Evolutionary conservation across 306 rosid genomes (phyloP).

Genomic region (Hippophae tibetana): DNA sequence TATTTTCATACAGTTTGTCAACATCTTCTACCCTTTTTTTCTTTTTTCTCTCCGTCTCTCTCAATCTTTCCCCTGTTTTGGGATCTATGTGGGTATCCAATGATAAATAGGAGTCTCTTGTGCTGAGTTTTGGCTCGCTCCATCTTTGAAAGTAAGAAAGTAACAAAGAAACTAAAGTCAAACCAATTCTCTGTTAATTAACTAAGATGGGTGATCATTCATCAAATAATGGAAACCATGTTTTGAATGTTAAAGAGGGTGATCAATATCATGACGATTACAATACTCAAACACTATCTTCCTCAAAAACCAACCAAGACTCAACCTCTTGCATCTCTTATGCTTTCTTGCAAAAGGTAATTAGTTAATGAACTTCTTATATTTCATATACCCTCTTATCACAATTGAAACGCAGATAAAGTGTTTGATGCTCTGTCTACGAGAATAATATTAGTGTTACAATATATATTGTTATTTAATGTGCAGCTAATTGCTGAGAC

Average conservation of each 20-base stretch:
- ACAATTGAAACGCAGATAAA: not conserved
- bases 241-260: constrained; percentile 32
- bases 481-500: constrained; percentile 64
- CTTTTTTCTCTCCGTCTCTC: no score
- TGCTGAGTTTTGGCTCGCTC: constrained; percentile 9
- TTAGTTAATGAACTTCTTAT: not conserved
- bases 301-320: constrained; percentile 10
- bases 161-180: not conserved
- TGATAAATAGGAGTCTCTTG: constrained; percentile 34
- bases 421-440: not conserved
- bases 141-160: not conserved
- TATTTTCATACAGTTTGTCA: not conserved
- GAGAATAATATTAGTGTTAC: not conserved
- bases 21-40: no score
- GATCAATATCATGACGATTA: not conserved
- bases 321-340: constrained; percentile 19
- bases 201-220: constrained; percentile 44
- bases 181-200: not conserved
- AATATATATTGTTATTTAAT: not conserved
- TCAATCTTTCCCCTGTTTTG: not conserved
- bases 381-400: not conserved
- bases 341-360: constrained; percentile 67
- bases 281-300: not conserved
- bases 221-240: constrained; percentile 29
- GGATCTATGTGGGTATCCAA: constrained; percentile 9